phyloP scores from a whole-genome alignment of 192 early-diverging fungal species.

The Rhizophagus clarus region DNA sequence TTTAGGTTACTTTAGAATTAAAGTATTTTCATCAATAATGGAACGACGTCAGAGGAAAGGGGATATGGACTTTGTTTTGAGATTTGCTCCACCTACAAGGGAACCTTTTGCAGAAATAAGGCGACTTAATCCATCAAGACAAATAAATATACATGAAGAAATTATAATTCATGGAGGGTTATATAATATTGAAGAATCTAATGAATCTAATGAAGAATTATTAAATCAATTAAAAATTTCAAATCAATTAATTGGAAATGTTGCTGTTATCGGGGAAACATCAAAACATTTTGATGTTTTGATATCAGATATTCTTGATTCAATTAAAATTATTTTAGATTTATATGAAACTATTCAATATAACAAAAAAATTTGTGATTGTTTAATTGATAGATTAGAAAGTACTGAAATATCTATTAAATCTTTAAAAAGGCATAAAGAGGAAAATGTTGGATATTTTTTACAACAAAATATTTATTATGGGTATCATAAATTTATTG shows the following conservation, averaged over 20 bases:
- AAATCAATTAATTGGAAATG: neutral
- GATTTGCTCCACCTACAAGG: neutral
- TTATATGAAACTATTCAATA: constrained; percentile 17
- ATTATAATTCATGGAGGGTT: neutral
- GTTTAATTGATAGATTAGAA: constrained; percentile 13
- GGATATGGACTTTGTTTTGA: neutral
- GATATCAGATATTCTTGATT: neutral
- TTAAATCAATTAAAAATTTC: neutral
- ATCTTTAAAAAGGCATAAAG: constrained; percentile 3
- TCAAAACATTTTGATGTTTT: constrained; percentile 16
- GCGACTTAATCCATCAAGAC: neutral
- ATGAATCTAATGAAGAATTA: neutral
- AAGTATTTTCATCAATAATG: neutral
- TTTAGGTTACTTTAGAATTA: neutral
- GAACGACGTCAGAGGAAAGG: neutral
- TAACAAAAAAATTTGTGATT: constrained; percentile 25
- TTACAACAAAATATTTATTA: neutral
- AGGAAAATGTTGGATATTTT: constrained; percentile 2
- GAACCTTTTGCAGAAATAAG: neutral
- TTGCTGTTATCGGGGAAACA: neutral
- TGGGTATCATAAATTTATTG: neutral
- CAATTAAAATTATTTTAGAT: constrained; percentile 9
- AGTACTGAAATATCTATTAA: neutral
- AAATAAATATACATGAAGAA: neutral
- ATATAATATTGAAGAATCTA: neutral